Conservation (phyloP, 306 rosid genomes). For the Medicago arabica region DNA sequence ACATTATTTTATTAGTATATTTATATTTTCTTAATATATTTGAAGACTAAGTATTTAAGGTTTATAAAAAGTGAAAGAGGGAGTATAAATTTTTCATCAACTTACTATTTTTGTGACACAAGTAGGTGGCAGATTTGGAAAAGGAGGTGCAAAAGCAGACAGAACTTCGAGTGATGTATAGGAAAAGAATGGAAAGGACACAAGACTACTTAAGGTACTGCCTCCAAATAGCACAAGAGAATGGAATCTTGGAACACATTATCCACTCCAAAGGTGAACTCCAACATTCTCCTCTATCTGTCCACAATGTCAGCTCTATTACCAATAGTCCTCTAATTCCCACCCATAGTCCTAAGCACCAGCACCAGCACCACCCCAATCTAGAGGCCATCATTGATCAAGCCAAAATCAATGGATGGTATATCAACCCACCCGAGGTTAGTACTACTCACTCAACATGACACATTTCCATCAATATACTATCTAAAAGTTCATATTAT, state of each 20-base stretch:
- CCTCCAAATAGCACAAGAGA: slow-evolving; percentile 80
- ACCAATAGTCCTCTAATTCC: slow-evolving; percentile 35
- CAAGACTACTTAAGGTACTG: slow-evolving; percentile 70
- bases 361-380: slow-evolving; percentile 40
- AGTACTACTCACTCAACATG: not conserved
- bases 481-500: no score
- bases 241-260: slow-evolving; percentile 62
- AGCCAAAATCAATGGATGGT: slow-evolving; percentile 78
- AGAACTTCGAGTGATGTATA: slow-evolving; percentile 49
- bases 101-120: not conserved
- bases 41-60: not conserved
- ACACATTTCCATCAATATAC: not conserved
- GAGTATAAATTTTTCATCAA: not conserved
- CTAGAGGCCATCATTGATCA: slow-evolving; percentile 52
- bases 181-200: slow-evolving; percentile 58
- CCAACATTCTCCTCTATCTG: slow-evolving; percentile 44
- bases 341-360: slow-evolving; percentile 17
- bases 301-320: not conserved
- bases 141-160: slow-evolving; percentile 64
- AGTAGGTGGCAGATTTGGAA: slow-evolving; percentile 66
- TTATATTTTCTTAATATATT: not conserved
- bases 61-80: not conserved
- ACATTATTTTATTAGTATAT: not conserved
- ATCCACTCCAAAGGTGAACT: slow-evolving; percentile 32
- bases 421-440: slow-evolving; percentile 70